Conservation (phyloP, 257 asterid species). For the Lavandula angustifolia region DNA sequence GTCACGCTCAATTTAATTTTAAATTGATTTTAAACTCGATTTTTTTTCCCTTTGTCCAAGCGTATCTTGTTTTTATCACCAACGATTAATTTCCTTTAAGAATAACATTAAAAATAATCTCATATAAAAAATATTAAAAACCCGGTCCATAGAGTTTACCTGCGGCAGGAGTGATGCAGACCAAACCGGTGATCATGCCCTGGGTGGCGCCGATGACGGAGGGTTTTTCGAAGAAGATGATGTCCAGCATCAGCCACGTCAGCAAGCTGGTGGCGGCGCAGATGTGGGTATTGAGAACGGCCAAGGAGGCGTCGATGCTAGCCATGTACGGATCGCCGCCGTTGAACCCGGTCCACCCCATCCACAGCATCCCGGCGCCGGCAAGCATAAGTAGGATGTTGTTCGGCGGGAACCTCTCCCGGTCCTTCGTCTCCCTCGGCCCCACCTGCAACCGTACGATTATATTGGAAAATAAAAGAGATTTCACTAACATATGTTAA, state of each 20-base stretch:
- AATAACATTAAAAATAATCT: too few species aligned
- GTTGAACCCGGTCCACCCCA: slow-evolving; percentile 94
- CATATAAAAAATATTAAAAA: too few species aligned
- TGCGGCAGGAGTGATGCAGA: slow-evolving; percentile 88
- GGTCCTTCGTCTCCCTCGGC: slow-evolving; percentile 57
- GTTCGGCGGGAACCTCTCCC: slow-evolving; percentile 73
- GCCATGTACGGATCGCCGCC: slow-evolving; percentile 78
- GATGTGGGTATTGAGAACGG: slow-evolving; percentile 69
- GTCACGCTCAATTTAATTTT: too few species aligned
- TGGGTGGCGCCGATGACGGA: slow-evolving; percentile 85
- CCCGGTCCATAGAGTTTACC: slow-evolving; percentile 33
- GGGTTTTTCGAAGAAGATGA: slow-evolving; percentile 66
- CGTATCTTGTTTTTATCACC: too few species aligned
- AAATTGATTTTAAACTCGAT: too few species aligned
- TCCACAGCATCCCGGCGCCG: slow-evolving; percentile 76
- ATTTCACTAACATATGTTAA: too few species aligned
- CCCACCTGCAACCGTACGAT: slow-evolving; percentile 50
- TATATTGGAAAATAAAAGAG: too few species aligned
- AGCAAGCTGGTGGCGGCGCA: slow-evolving; percentile 79
- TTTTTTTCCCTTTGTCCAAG: too few species aligned
- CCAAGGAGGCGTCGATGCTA: slow-evolving; percentile 70
- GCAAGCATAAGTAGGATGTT: slow-evolving; percentile 69
- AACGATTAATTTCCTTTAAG: too few species aligned
- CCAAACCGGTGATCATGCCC: slow-evolving; percentile 87
- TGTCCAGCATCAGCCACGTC: slow-evolving; percentile 69